Conservation (phyloP, 371 early-diverging fungal species). For the Actinomortierella wolfii region DNA sequence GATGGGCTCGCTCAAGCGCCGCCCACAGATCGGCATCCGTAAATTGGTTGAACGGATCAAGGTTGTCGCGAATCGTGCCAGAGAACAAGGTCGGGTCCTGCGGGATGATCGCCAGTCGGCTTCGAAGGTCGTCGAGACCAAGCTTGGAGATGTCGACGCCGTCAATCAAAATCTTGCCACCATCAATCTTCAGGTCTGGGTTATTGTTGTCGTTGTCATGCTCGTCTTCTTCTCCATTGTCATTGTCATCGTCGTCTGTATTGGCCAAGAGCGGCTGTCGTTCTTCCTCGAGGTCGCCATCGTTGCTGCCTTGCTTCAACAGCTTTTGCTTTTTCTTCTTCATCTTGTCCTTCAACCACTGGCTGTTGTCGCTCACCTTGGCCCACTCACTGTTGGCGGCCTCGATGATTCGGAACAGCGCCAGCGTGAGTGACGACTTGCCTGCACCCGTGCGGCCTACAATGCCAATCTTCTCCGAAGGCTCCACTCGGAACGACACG, state of each 20-base stretch:
- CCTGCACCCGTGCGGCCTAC: conserved; percentile 67
- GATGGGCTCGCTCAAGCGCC: conserved; percentile 60
- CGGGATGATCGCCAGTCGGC: conserved; percentile 77
- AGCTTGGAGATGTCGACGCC: conserved; percentile 65
- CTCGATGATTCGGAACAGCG: conserved; percentile 74
- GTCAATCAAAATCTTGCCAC: conserved; percentile 66
- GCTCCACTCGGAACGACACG: conserved; percentile 59
- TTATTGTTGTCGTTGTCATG: not conserved
- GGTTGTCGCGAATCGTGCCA: conserved; percentile 68
- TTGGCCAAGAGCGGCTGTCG: conserved; percentile 3
- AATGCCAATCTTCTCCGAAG: conserved; percentile 63
- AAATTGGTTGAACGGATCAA: conserved; percentile 69
- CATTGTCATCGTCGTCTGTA: not conserved
- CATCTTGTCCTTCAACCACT: too few species aligned
- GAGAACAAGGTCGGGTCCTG: conserved; percentile 73
- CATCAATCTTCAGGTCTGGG: conserved; percentile 50
- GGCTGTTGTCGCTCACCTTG: conserved; percentile 19
- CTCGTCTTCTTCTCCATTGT: not conserved
- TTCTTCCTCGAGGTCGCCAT: conserved; percentile 1
- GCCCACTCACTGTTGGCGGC: conserved; percentile 45
- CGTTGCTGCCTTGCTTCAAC: not conserved
- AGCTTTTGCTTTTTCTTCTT: too few species aligned
- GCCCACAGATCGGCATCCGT: conserved; percentile 72
- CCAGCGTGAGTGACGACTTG: conserved; percentile 64
- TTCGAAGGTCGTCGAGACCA: conserved; percentile 70